Conservation (phyloP, 2,329 filamentous ascomycete genomes). For the Aspergillus pseudoviridinutans region DNA sequence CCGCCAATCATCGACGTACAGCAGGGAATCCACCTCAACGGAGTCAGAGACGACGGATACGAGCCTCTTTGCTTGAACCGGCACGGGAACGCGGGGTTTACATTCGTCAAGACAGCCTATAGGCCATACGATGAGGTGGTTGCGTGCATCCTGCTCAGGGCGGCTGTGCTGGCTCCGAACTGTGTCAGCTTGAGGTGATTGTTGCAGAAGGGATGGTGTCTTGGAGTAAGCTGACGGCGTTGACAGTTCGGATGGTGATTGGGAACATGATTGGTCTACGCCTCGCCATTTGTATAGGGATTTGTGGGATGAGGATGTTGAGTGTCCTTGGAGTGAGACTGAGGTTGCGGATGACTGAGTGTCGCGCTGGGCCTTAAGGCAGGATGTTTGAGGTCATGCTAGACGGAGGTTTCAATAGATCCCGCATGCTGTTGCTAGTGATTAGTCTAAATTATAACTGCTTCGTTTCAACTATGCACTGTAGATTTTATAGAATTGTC, state of each 20-base stretch:
- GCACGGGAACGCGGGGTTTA: not conserved
- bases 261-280: not conserved
- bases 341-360: not conserved
- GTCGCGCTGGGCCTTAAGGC: no score
- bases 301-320: not conserved
- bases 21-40: slow-evolving; percentile 13
- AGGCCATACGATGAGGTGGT: slow-evolving; percentile 19
- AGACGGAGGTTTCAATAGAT: not conserved
- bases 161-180: slow-evolving; percentile 13
- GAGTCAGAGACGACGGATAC: not conserved
- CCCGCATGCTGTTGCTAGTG: not conserved
- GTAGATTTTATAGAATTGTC: no score
- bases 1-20: not conserved
- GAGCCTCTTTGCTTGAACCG: slow-evolving; percentile 8
- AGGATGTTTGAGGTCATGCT: not conserved
- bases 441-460: no score
- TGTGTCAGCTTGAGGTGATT: not conserved
- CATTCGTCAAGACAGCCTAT: slow-evolving; percentile 12
- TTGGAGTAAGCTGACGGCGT: not conserved
- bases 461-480: no score
- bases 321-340: not conserved
- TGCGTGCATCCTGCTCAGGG: slow-evolving; percentile 14
- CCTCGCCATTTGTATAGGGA: not conserved
- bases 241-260: not conserved
- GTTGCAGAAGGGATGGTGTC: no score